phyloP scores from a whole-genome alignment of 768 basidiomycete genomes.

The Crepidotus variabilis region DNA sequence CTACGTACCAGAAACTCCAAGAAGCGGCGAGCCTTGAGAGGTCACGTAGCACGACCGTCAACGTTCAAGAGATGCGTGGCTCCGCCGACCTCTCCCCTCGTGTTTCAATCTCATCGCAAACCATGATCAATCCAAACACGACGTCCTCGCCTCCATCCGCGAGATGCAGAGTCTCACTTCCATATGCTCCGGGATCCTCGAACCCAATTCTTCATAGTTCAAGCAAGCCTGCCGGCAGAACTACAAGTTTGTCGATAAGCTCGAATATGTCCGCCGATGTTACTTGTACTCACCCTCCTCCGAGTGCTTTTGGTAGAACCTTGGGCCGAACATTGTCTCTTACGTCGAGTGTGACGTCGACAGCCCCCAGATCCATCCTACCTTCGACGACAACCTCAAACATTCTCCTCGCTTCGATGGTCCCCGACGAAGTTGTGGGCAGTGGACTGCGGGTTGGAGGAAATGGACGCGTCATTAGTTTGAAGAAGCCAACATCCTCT shows the following conservation, averaged over 20 bases:
- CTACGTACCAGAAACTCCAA: no score
- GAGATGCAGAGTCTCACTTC: background rate
- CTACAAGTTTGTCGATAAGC: no score
- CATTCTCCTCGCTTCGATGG: background rate
- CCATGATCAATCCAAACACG: background rate
- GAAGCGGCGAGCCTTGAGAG: no score
- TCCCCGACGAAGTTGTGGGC: constrained; percentile 3
- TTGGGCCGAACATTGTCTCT: background rate
- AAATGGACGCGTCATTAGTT: constrained; percentile 6
- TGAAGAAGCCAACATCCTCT: constrained; percentile 1
- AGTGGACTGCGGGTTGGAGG: constrained; percentile 8
- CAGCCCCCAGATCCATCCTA: background rate
- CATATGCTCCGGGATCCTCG: background rate
- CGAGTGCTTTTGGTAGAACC: background rate
- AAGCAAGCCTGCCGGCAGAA: no score
- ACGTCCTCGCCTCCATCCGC: background rate
- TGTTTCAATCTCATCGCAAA: background rate
- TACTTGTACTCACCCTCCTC: background rate
- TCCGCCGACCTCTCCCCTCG: background rate
- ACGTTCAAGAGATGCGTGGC: no score
- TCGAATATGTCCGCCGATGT: background rate
- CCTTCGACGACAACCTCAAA: background rate
- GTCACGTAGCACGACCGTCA: no score
- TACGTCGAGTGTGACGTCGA: background rate
- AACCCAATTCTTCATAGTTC: background rate